Conservation (phyloP, 495 filamentous ascomycete species). For the Penicillium bovifimosum region DNA sequence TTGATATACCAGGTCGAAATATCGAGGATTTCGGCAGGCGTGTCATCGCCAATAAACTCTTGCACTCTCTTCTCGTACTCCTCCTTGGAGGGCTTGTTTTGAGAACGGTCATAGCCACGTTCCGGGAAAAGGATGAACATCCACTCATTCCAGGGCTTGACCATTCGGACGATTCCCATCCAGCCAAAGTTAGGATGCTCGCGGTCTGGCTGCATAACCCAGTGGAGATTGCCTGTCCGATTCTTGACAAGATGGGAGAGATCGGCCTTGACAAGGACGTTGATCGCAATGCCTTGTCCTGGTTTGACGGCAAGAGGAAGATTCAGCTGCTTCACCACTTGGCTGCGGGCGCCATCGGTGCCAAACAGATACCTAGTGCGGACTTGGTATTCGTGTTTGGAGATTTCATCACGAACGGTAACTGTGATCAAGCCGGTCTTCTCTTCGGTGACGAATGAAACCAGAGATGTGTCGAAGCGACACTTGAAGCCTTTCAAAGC, state of each 20-base stretch:
- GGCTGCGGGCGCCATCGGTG: conserved; percentile 50
- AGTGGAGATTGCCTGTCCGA: conserved; percentile 53
- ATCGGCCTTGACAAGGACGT: conserved; percentile 49
- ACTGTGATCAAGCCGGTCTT: conserved; percentile 30
- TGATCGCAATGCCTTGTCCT: conserved; percentile 49
- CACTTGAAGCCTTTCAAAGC: conserved; percentile 35
- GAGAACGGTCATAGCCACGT: conserved; percentile 26
- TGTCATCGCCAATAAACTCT: conserved; percentile 49
- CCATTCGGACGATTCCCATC: conserved; percentile 42
- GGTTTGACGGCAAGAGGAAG: conserved; percentile 47
- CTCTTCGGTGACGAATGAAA: conserved; percentile 24
- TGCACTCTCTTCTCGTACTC: conserved; percentile 39
- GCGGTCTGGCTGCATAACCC: conserved; percentile 46
- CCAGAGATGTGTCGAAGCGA: conserved; percentile 40
- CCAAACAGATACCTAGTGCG: conserved; percentile 52
- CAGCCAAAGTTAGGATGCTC: conserved; percentile 39
- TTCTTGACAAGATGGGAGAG: conserved; percentile 44
- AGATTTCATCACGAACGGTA: conserved; percentile 34
- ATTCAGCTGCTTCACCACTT: conserved; percentile 43
- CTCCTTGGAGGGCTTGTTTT: conserved; percentile 28
- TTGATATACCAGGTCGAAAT: conserved; percentile 49
- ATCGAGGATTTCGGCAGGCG: conserved; percentile 34
- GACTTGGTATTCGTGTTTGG: conserved; percentile 36
- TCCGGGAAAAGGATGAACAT: conserved; percentile 47
- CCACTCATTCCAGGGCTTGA: conserved; percentile 54